phyloP scores from a whole-genome alignment of 192 early-diverging fungal species.

The Mortierella alpina region DNA sequence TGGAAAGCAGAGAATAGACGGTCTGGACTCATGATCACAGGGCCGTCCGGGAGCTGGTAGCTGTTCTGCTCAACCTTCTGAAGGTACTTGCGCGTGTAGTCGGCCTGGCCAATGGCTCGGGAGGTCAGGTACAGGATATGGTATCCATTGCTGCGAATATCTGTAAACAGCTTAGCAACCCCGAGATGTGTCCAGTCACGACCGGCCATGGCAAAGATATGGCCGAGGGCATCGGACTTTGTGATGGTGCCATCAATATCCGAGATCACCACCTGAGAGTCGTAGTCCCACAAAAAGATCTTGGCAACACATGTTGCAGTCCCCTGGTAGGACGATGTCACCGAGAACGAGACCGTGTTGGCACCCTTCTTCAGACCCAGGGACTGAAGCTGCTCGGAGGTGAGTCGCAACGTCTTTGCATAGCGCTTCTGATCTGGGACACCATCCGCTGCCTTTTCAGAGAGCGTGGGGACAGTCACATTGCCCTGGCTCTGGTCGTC shows the following conservation, averaged over 20 bases:
- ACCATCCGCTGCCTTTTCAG: conserved; percentile 18
- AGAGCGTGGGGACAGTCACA: conserved; percentile 21
- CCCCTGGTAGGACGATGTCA: conserved; percentile 80
- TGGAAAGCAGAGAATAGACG: conserved; percentile 92
- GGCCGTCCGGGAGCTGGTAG: conserved; percentile 92
- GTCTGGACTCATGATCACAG: conserved; percentile 96
- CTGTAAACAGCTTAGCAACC: conserved; percentile 95
- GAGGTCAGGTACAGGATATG: conserved; percentile 94
- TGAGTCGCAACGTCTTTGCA: conserved; percentile 91
- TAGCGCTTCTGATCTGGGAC: conserved; percentile 59
- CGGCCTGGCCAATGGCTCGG: conserved; percentile 94
- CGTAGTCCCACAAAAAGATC: conserved; percentile 88
- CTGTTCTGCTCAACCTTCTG: conserved; percentile 89
- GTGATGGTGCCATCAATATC: conserved; percentile 99
- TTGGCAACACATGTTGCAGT: conserved; percentile 84
- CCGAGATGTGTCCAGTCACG: conserved; percentile 98
- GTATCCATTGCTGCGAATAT: conserved; percentile 94
- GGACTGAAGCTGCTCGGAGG: conserved; percentile 88
- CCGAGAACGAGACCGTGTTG: conserved; percentile 92
- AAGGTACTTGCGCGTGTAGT: conserved; percentile 92
- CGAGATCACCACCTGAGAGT: conserved; percentile 92
- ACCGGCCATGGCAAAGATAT: conserved; percentile 97
- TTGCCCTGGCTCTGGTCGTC: conserved; percentile 24
- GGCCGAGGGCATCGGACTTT: conserved; percentile 96
- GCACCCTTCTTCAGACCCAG: conserved; percentile 86